Evolutionary conservation across 805 yeast species (phyloP).

Genomic region (Candida chauliodis): DNA sequence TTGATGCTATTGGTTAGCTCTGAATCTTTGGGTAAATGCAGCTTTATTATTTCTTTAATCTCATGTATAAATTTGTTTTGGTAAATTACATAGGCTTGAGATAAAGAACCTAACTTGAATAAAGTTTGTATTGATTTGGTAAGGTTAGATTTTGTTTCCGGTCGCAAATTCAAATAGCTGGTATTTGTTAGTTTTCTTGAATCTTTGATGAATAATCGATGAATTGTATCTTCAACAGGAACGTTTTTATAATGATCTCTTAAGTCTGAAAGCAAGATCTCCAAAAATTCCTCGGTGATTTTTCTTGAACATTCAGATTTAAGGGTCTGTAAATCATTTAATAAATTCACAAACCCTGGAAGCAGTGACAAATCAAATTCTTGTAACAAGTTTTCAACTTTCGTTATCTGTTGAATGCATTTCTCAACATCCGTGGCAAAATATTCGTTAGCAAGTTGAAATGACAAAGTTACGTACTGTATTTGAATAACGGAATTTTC

Average conservation of each 20-base stretch:
- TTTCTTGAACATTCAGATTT: slow-evolving; percentile 66
- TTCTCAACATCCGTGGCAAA: slow-evolving; percentile 44
- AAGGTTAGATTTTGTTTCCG: slow-evolving; percentile 39
- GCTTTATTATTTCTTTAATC: slow-evolving; percentile 67
- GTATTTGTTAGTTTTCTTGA: slow-evolving; percentile 27
- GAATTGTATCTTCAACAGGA: slow-evolving; percentile 45
- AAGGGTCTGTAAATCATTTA: slow-evolving; percentile 51
- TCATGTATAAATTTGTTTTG: slow-evolving; percentile 69
- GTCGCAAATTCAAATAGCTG: slow-evolving; percentile 31
- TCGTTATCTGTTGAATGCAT: slow-evolving; percentile 56
- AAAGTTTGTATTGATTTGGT: slow-evolving; percentile 52
- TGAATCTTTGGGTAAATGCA: slow-evolving; percentile 49
- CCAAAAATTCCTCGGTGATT: slow-evolving; percentile 57
- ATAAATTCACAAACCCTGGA: slow-evolving; percentile 48
- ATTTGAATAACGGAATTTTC: slow-evolving; percentile 61
- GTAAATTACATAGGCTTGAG: slow-evolving; percentile 58
- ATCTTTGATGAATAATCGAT: slow-evolving; percentile 40
- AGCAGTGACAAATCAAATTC: slow-evolving; percentile 32
- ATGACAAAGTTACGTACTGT: slow-evolving; percentile 30
- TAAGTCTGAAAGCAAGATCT: slow-evolving; percentile 57
- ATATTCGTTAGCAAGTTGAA: slow-evolving; percentile 35
- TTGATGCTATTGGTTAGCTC: slow-evolving; percentile 41
- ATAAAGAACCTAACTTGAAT: slow-evolving; percentile 56
- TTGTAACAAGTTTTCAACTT: slow-evolving; percentile 53
- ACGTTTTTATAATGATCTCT: slow-evolving; percentile 52